Base-by-base conservation (phyloP, 202 grass and related monocot species). In the Alloteropsis angusta region DNA sequence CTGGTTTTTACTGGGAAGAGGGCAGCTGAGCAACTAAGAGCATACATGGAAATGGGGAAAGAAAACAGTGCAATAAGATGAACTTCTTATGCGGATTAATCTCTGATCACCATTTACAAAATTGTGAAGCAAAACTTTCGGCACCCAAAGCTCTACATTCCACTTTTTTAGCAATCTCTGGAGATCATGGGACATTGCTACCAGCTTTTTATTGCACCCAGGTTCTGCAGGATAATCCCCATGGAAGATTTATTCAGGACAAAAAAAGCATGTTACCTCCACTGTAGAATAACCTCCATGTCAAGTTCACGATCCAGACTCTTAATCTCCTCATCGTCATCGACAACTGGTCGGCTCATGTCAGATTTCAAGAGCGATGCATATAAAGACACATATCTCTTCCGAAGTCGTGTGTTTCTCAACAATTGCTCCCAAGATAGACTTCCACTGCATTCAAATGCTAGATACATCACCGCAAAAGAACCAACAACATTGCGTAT, bases 211-310 rank as follows among this genome's bases (percentile, higher is more conserved):
- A 43, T 63, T 54, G 52, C 58, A 14, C 3, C 34, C 12, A 75
- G 35, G 38, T 70, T 44, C 64, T 36, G 37, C 34, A 71, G 62
- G 60, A 69, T 79, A 79, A 74, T 73, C 60, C 56, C 49, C 60
- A 61, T 15, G 16, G 39, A 65, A 32, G 52, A 83, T 61, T 36
- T 45, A 32, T 67, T 39, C 59, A 72, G 61, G 26, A 80, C 19
- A 75, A 79, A 41, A 68, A 26, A 46, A 88, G 36, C 44, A 26
- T 2, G 56, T 72, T 86, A 97, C 94, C 94, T 97, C 94, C 94
- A 97, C 65, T 97, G 94, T 59, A 97, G 87, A 88, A 94, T 94
- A 75, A 97, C 87, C 77, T 97, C 91, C 78, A 92, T 94, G 90
- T 97, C 91, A 81, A 97, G 89, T 67, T 90, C 77, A 61, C 85